Percentiles rank a stretch among this genome's conserved stretches.
These are phyloP conservation scores for Paralagenidium karlingii DNA, from an alignment of 352 stramenopile genomes.

Conservation along the genomic window DNA sequence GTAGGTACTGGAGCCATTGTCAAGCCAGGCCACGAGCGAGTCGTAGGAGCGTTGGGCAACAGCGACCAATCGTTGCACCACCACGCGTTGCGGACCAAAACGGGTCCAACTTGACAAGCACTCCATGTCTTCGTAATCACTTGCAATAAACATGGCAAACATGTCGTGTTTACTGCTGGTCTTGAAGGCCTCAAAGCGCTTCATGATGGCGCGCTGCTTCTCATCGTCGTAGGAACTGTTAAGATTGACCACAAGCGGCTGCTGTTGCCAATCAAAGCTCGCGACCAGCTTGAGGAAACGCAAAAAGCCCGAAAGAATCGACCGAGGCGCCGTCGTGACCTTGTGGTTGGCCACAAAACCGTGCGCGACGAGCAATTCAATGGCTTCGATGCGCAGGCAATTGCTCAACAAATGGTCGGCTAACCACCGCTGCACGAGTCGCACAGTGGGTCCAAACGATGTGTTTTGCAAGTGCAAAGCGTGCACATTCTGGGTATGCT, in stretches of 20 bases:
- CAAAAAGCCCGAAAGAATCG: constrained; percentile 67
- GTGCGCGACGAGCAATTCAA: constrained; percentile 72
- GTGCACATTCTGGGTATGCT: constrained; percentile 61
- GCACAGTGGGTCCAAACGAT: constrained; percentile 64
- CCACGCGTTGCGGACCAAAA: constrained; percentile 38
- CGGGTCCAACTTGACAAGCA: constrained; percentile 76
- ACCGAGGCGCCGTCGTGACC: constrained; percentile 41
- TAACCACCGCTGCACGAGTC: constrained; percentile 71
- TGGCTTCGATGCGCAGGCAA: constrained; percentile 40
- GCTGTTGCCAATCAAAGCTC: constrained; percentile 60
- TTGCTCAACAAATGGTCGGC: constrained; percentile 71
- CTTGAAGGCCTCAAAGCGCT: constrained; percentile 63
- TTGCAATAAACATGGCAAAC: constrained; percentile 70
- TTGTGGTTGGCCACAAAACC: constrained; percentile 45
- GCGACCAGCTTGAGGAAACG: constrained; percentile 63
- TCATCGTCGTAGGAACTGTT: constrained; percentile 46
- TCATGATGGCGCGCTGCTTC: constrained; percentile 49
- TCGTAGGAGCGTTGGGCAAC: constrained; percentile 47
- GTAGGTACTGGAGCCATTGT: constrained; percentile 23
- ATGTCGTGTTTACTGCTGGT: constrained; percentile 41
- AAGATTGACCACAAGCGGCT: constrained; percentile 62
- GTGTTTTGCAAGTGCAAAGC: constrained; percentile 68
- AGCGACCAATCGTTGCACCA: constrained; percentile 48
- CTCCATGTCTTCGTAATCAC: constrained; percentile 68
- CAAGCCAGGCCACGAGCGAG: constrained; percentile 43